These are phyloP conservation scores for Emergomyces africanus DNA, from an alignment of 2,329 filamentous ascomycete species.

Conservation along the genomic window DNA sequence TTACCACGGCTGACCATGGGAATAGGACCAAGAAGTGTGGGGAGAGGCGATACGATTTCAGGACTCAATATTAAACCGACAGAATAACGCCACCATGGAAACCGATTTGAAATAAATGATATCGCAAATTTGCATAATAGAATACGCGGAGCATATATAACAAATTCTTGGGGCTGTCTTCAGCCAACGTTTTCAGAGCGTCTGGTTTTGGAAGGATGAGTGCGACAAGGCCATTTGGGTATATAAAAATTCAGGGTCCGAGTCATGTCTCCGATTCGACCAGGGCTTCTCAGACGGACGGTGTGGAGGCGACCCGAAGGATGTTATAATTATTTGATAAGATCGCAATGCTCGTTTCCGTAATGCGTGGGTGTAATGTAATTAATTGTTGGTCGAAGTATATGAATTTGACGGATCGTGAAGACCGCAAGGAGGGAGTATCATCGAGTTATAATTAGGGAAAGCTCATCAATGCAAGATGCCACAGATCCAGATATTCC, in stretches of 20 bases:
- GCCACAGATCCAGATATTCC: constrained; percentile 75
- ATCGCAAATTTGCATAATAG: background rate
- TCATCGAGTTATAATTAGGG: constrained; percentile 61
- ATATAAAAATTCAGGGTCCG: background rate
- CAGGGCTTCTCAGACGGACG: background rate
- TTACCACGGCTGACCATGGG: too few species aligned
- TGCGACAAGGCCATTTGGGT: background rate
- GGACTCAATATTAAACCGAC: background rate
- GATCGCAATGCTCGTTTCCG: background rate
- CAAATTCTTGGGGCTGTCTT: background rate
- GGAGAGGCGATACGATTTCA: too few species aligned
- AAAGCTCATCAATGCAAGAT: constrained; percentile 73
- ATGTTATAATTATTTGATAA: background rate
- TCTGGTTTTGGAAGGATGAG: background rate
- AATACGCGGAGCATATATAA: background rate
- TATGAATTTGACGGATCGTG: constrained; percentile 6
- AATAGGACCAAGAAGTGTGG: too few species aligned
- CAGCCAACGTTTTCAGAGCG: background rate
- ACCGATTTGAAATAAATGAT: background rate
- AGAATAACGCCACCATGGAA: background rate
- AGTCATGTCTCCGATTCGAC: background rate
- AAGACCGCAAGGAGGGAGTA: constrained; percentile 9
- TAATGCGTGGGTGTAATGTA: background rate
- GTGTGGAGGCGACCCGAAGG: background rate
- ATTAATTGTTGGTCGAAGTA: constrained; percentile 5